Conservation (phyloP, 805 yeast species). For the Metschnikowia santaceciliae region DNA sequence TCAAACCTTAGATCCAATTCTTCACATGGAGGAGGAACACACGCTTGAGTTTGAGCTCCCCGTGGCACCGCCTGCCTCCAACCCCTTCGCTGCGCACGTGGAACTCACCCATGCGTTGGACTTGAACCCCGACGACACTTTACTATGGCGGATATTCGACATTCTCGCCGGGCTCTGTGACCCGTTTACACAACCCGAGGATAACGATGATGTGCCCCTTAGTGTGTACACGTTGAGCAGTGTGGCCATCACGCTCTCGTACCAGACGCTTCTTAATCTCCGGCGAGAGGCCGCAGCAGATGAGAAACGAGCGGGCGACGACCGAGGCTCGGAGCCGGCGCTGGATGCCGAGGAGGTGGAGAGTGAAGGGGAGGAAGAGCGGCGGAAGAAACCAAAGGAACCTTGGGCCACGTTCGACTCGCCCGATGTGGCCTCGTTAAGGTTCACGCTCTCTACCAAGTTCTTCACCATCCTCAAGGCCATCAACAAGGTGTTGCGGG, state of each 20-base stretch:
- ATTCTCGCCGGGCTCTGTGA: slow-evolving; percentile 38
- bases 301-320: background rate
- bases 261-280: slow-evolving; percentile 20
- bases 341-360: background rate
- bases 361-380: slow-evolving; percentile 1
- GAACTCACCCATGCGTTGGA: slow-evolving; percentile 7
- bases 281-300: slow-evolving; percentile 3
- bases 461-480: slow-evolving; percentile 36
- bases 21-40: slow-evolving; percentile 12
- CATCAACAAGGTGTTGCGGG: slow-evolving; percentile 33
- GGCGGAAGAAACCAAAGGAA: background rate
- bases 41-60: slow-evolving; percentile 15
- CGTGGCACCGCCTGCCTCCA: slow-evolving; percentile 6
- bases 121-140: slow-evolving; percentile 8
- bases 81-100: slow-evolving; percentile 14
- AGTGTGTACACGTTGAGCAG: slow-evolving; percentile 57
- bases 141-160: slow-evolving; percentile 10
- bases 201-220: slow-evolving; percentile 47
- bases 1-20: background rate
- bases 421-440: slow-evolving; percentile 25
- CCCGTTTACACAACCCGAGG: slow-evolving; percentile 68
- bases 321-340: background rate
- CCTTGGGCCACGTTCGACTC: slow-evolving; percentile 10
- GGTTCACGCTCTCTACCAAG: slow-evolving; percentile 32
- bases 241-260: slow-evolving; percentile 41